Evolutionary conservation across 805 yeast genomes (phyloP).

Genomic region (Komagataella mondaviorum): DNA sequence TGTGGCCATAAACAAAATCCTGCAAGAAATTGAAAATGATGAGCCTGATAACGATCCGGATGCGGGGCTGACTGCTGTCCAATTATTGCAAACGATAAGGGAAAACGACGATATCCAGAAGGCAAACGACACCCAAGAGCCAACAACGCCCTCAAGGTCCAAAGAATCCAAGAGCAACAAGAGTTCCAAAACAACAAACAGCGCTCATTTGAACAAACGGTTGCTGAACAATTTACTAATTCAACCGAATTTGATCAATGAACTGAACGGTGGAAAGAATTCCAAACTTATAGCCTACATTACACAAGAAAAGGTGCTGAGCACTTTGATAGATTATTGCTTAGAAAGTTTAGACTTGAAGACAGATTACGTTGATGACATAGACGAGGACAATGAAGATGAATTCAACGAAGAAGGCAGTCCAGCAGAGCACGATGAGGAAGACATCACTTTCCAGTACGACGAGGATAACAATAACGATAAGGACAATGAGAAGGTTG

Average conservation of each 20-base stretch:
- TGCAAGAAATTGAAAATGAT: conserved; percentile 22
- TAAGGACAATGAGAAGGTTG: background rate
- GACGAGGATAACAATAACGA: background rate
- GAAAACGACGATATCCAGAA: conserved; percentile 11
- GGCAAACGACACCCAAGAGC: background rate
- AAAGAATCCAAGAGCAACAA: background rate
- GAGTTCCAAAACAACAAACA: background rate
- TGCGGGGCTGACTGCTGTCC: conserved; percentile 5
- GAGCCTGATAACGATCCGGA: conserved; percentile 8
- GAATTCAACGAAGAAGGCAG: background rate
- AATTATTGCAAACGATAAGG: conserved; percentile 19
- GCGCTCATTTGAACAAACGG: conserved; percentile 10
- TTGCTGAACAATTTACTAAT: conserved; percentile 19
- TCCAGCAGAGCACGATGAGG: background rate
- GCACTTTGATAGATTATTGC: conserved; percentile 15
- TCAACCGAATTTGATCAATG: conserved; percentile 21
- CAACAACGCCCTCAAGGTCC: background rate
- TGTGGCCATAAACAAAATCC: conserved; percentile 20
- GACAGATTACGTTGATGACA: conserved; percentile 4
- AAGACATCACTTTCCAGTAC: background rate
- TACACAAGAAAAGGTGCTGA: conserved; percentile 17
- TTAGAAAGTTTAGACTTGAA: conserved; percentile 13
- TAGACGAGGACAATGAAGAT: conserved; percentile 1
- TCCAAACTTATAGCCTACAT: conserved; percentile 18
- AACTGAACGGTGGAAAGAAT: conserved; percentile 19